Conservation (phyloP, 768 basidiomycete species). For the Coprinopsis sp. region DNA sequence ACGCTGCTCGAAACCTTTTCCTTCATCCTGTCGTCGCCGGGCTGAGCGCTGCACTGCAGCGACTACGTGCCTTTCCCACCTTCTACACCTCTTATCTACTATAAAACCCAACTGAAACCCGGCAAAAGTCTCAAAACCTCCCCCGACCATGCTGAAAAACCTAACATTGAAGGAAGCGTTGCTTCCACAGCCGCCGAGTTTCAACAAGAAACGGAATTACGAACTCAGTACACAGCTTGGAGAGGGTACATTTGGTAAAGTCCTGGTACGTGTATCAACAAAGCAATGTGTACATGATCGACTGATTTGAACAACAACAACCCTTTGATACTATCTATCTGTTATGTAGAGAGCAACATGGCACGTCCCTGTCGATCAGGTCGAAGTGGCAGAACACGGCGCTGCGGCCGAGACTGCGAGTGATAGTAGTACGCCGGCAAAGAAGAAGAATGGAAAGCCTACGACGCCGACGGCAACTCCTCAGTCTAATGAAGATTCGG, state of each 20-base stretch:
- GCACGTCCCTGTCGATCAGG: constrained; percentile 64
- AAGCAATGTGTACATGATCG: background rate
- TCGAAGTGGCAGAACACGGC: constrained; percentile 52
- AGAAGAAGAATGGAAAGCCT: constrained; percentile 16
- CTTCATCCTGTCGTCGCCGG: no score
- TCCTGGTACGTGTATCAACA: constrained; percentile 48
- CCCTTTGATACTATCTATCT: constrained; percentile 5
- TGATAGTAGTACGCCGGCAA: constrained; percentile 11
- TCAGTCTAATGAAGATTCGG: constrained; percentile 15
- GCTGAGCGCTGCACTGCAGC: no score
- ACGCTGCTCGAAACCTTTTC: no score
- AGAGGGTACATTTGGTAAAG: constrained; percentile 86
- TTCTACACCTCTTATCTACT: no score
- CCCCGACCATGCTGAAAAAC: constrained; percentile 32
- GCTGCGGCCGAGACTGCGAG: constrained; percentile 37
- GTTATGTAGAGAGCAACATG: constrained; percentile 61
- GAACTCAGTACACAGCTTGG: constrained; percentile 72
- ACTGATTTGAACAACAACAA: background rate
- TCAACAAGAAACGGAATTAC: constrained; percentile 80
- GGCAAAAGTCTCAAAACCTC: background rate
- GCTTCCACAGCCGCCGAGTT: constrained; percentile 81
- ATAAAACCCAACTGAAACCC: no score
- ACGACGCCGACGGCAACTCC: constrained; percentile 16
- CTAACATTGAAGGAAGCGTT: constrained; percentile 51
- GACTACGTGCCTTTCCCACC: no score